A percentile compares a stretch with the other conserved stretches of the same genome.
Conservation (phyloP, 2,329 filamentous ascomycete species). For the Botryotinia globosa region DNA sequence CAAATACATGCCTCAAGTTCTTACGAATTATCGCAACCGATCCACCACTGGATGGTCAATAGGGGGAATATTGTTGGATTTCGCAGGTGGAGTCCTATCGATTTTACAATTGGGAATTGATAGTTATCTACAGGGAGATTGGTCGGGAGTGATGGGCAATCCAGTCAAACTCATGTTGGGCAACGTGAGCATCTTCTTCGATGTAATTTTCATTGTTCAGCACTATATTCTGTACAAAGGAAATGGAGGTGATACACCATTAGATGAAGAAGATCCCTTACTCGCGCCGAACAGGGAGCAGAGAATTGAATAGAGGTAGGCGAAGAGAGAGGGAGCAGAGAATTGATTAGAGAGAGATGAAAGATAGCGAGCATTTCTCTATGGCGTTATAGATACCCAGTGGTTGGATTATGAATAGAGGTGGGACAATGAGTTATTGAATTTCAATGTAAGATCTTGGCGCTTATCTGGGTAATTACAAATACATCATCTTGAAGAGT, state of each 20-base stretch:
- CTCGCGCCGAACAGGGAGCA: conserved; percentile 23
- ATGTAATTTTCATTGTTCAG: conserved; percentile 80
- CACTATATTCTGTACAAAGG: conserved; percentile 77
- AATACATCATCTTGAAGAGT: not conserved
- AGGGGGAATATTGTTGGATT: conserved; percentile 76
- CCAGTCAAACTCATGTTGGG: conserved; percentile 85
- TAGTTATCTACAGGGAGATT: conserved; percentile 78
- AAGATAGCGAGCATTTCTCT: not conserved
- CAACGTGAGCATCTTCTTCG: conserved; percentile 83
- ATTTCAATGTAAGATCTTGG: not conserved
- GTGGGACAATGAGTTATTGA: not conserved
- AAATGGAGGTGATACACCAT: conserved; percentile 21
- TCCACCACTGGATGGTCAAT: conserved; percentile 91
- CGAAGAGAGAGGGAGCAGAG: conserved; percentile 21
- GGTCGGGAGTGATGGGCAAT: conserved; percentile 88
- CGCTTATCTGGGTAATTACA: not conserved
- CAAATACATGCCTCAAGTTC: conserved; percentile 88
- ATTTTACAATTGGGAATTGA: conserved; percentile 81
- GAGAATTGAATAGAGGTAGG: conserved; percentile 24
- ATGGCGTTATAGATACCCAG: conserved; percentile 8
- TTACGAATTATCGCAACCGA: conserved; percentile 78
- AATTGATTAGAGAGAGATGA: conserved; percentile 18
- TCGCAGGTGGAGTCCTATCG: conserved; percentile 77
- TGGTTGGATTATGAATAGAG: not conserved
- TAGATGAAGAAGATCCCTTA: conserved; percentile 27